These are phyloP conservation scores for Pythium rishiriense DNA, from an alignment of 352 stramenopile genomes.

Conservation along the genomic window DNA sequence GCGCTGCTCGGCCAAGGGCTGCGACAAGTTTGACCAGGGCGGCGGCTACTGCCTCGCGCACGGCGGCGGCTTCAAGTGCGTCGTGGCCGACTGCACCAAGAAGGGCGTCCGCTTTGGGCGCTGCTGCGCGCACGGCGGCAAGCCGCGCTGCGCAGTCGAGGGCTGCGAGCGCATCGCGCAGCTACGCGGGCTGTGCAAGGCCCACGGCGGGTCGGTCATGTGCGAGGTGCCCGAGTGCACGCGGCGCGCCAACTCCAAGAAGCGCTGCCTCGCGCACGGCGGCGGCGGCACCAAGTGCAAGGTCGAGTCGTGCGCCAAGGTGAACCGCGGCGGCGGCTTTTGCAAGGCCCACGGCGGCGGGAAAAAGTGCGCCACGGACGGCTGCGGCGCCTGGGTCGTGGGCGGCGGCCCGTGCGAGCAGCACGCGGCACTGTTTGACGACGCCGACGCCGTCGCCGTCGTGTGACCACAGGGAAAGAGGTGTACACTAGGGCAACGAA, in stretches of 20 bases:
- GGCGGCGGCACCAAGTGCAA: slow-evolving; percentile 73
- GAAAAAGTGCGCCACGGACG: slow-evolving; percentile 64
- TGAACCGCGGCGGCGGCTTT: slow-evolving; percentile 74
- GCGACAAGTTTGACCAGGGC: slow-evolving; percentile 80
- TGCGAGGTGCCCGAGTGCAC: slow-evolving; percentile 62
- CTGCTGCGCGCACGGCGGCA: slow-evolving; percentile 78
- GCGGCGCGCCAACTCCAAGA: slow-evolving; percentile 74
- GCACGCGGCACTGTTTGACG: slow-evolving; percentile 34
- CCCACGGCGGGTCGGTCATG: slow-evolving; percentile 69
- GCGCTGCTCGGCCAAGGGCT: slow-evolving; percentile 61
- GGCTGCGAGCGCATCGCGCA: slow-evolving; percentile 70
- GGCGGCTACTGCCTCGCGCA: slow-evolving; percentile 75
- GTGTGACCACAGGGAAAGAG: not conserved
- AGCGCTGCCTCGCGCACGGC: slow-evolving; percentile 80
- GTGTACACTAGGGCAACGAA: too few species aligned
- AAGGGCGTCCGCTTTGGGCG: slow-evolving; percentile 80
- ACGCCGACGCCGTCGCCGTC: not conserved
- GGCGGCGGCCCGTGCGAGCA: slow-evolving; percentile 65
- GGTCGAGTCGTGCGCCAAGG: slow-evolving; percentile 63
- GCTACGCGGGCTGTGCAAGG: slow-evolving; percentile 72
- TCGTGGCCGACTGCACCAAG: slow-evolving; percentile 69
- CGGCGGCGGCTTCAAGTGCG: slow-evolving; percentile 70
- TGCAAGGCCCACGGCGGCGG: slow-evolving; percentile 81
- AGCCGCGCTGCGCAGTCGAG: slow-evolving; percentile 60
- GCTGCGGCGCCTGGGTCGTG: slow-evolving; percentile 74